Percentiles rank a stretch among this genome's conserved stretches.
These are phyloP conservation scores for Giardia muris DNA, from an alignment of 208 protist species.

Conservation along the genomic window DNA sequence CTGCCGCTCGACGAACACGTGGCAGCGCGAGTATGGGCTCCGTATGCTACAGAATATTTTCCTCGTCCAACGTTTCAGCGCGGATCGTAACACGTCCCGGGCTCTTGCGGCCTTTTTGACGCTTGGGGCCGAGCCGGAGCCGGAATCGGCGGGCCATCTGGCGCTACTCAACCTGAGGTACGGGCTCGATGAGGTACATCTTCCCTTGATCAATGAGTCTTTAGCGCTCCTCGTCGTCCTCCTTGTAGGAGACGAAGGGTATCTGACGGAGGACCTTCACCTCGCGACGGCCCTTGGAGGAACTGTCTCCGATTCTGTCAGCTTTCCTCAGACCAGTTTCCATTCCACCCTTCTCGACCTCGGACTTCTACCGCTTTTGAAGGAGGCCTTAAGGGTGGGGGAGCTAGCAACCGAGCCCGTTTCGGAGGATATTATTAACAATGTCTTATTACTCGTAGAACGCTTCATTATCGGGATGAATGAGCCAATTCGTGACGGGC, in stretches of 20 bases:
- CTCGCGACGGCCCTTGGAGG: neutral
- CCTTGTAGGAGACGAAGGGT: neutral
- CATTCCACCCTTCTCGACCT: neutral
- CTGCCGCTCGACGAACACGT: neutral
- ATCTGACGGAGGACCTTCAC: neutral
- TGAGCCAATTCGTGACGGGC: neutral
- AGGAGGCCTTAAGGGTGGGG: neutral
- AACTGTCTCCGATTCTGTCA: neutral
- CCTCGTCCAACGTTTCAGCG: neutral
- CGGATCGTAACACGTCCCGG: neutral
- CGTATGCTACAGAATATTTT: neutral
- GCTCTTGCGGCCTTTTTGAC: neutral
- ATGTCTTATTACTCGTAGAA: neutral
- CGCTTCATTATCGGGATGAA: neutral
- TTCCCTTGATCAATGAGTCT: neutral
- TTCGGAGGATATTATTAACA: neutral
- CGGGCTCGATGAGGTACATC: neutral
- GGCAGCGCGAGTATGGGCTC: neutral
- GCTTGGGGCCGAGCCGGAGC: neutral
- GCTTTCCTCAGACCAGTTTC: neutral
- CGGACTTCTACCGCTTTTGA: neutral
- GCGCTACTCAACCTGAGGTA: neutral
- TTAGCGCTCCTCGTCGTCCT: neutral
- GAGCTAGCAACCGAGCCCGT: neutral
- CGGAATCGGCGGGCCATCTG: neutral